These are phyloP conservation scores for Beta vulgaris DNA, from an alignment of 148 eudicot genomes.

Conservation along the genomic window DNA sequence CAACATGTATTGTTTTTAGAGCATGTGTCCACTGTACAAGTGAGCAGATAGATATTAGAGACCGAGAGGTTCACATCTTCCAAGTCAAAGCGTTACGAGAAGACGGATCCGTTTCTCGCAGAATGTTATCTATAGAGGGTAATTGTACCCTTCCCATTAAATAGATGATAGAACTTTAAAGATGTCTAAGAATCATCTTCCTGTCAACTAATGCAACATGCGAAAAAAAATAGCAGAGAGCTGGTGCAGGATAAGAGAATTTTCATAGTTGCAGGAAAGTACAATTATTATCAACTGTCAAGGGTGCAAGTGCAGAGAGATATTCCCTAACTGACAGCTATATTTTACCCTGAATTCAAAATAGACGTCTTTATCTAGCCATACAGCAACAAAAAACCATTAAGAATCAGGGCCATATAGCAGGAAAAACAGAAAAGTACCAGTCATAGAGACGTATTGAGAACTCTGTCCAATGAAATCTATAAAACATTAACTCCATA, in stretches of 20 bases:
- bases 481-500: not conserved
- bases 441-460: not conserved
- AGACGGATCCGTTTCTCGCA: too few relatives aligned
- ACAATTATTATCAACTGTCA: not conserved
- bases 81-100: too few relatives aligned
- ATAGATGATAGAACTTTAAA: too few relatives aligned
- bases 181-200: too few relatives aligned
- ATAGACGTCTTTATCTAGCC: not conserved
- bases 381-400: not conserved
- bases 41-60: too few relatives aligned
- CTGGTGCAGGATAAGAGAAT: not conserved
- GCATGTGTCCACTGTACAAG: too few relatives aligned
- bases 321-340: not conserved
- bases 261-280: not conserved
- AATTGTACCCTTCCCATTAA: too few relatives aligned
- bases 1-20: too few relatives aligned
- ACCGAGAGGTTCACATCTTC: too few relatives aligned
- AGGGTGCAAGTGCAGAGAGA: not conserved
- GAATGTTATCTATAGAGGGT: too few relatives aligned
- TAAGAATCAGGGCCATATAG: not conserved
- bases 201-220: not conserved
- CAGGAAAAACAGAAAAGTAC: not conserved
- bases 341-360: slow-evolving; percentile 4
- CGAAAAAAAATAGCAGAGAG: not conserved
- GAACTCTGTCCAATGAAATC: not conserved